phyloP scores from a whole-genome alignment of 2,329 filamentous ascomycete species.

The Paraconiothyrium sp. region DNA sequence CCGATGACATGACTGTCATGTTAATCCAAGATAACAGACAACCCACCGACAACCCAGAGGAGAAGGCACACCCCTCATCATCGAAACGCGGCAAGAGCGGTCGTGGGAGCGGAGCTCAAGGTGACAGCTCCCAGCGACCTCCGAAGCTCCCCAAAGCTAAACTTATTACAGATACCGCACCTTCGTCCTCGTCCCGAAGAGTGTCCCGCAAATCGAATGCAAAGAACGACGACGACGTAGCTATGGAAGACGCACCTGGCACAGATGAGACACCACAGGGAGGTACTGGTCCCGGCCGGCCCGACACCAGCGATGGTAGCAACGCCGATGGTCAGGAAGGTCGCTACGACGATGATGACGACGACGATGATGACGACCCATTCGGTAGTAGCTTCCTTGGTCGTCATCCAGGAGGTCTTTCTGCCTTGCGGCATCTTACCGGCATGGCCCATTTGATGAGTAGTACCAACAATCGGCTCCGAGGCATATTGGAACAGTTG shows the following conservation, averaged over 20 bases:
- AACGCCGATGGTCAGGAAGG: constrained; percentile 72
- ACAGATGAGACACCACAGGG: constrained; percentile 53
- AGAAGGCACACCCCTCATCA: constrained; percentile 66
- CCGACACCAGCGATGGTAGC: constrained; percentile 62
- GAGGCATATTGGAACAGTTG: constrained; percentile 68
- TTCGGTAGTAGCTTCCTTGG: constrained; percentile 72
- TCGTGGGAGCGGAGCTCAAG: constrained; percentile 72
- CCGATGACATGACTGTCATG: constrained; percentile 10
- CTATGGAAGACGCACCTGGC: constrained; percentile 75
- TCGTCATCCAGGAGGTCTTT: constrained; percentile 69
- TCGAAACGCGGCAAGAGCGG: constrained; percentile 79
- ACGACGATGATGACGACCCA: constrained; percentile 66
- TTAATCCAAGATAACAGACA: constrained; percentile 58
- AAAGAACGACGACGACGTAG: constrained; percentile 69
- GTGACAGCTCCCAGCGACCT: constrained; percentile 46
- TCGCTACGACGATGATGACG: constrained; percentile 60
- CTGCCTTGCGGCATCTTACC: constrained; percentile 85
- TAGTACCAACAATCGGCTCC: constrained; percentile 79
- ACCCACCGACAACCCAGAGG: constrained; percentile 71
- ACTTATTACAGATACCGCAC: constrained; percentile 29
- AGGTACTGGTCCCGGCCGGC: constrained; percentile 39
- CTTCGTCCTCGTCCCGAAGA: constrained; percentile 42
- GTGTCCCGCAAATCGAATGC: constrained; percentile 43
- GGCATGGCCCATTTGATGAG: constrained; percentile 78
- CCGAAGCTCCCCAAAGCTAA: constrained; percentile 36